Conservation (phyloP, 148 eudicot species). For the Persicaria tinctoria region DNA sequence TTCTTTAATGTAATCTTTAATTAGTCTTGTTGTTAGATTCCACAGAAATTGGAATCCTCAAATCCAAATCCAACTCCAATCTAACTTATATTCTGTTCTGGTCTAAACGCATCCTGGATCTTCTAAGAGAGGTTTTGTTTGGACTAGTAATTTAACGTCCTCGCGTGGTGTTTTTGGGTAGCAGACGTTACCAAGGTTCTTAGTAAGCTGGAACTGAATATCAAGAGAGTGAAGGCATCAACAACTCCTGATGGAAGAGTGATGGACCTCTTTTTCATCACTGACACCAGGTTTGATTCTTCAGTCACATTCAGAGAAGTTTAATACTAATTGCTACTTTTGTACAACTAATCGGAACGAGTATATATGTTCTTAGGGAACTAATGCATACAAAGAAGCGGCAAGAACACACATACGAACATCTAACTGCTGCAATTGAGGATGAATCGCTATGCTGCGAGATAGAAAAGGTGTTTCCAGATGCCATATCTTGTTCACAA, state of each 20-base stretch:
- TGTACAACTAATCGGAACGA: neutral
- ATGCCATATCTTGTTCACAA: slow-evolving; percentile 36
- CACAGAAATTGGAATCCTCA: too few relatives aligned
- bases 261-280: slow-evolving; percentile 83
- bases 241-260: slow-evolving; percentile 93
- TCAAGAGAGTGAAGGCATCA: slow-evolving; percentile 81
- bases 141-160: neutral
- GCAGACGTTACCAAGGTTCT: slow-evolving; percentile 79
- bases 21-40: too few relatives aligned
- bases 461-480: slow-evolving; percentile 37
- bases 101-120: too few relatives aligned
- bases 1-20: too few relatives aligned
- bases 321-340: neutral
- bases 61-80: too few relatives aligned
- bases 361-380: slow-evolving; percentile 36
- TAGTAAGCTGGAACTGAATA: slow-evolving; percentile 77
- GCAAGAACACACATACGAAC: slow-evolving; percentile 35
- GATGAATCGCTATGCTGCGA: slow-evolving; percentile 39
- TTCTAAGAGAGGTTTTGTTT: neutral
- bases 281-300: slow-evolving; percentile 65
- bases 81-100: too few relatives aligned
- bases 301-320: neutral
- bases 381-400: slow-evolving; percentile 61
- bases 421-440: slow-evolving; percentile 25
- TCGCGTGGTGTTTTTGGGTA: neutral